Conservation (phyloP, 805 yeast species). For the Grigorovia yakushimaensis region DNA sequence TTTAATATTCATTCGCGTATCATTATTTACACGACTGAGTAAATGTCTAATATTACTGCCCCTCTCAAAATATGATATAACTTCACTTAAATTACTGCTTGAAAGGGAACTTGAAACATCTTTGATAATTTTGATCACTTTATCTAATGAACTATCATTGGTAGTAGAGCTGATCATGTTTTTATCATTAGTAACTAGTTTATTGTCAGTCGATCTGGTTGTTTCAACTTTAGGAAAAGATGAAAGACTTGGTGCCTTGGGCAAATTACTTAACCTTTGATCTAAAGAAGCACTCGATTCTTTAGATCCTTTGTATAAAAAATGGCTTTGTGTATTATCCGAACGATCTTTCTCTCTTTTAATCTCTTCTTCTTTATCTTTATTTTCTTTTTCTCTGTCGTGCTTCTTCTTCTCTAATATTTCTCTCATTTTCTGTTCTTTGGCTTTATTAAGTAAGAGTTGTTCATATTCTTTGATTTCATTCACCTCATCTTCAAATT, state of each 20-base stretch:
- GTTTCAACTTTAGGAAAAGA: not conserved
- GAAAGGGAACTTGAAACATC: not conserved
- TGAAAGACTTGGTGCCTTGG: not conserved
- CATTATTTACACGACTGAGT: not conserved
- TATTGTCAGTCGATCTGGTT: too few relatives aligned
- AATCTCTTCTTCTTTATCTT: conserved; percentile 3
- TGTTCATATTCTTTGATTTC: conserved; percentile 15
- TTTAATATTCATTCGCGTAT: not conserved
- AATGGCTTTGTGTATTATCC: not conserved
- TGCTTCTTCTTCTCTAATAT: conserved; percentile 14
- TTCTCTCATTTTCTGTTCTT: conserved; percentile 16
- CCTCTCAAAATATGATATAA: not conserved
- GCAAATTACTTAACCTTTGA: not conserved
- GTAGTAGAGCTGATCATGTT: too few relatives aligned
- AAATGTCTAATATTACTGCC: not conserved
- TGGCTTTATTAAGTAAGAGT: conserved; percentile 15
- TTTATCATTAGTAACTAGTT: too few relatives aligned
- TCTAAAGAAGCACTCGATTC: not conserved
- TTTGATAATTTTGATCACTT: not conserved
- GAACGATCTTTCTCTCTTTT: not conserved
- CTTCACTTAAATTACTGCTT: not conserved
- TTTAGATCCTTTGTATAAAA: not conserved
- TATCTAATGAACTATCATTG: too few relatives aligned
- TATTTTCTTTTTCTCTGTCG: conserved; percentile 7
- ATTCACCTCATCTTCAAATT: conserved; percentile 10